Conservation (phyloP, 2,329 filamentous ascomycete genomes). For the Neocatenulostroma microsporum region DNA sequence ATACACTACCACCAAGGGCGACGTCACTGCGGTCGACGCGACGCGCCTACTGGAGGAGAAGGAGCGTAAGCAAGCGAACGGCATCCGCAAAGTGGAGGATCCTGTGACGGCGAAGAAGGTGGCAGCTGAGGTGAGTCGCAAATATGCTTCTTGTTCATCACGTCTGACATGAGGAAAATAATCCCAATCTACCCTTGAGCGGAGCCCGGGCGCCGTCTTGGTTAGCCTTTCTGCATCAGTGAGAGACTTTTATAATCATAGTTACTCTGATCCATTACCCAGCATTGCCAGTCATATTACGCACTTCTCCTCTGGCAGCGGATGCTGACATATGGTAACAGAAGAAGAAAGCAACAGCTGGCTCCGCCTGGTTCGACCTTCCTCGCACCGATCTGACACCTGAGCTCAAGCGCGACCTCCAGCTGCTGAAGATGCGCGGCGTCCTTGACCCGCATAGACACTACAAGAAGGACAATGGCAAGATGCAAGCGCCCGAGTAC, state of each 20-base stretch:
- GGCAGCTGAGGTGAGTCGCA: conserved; percentile 45
- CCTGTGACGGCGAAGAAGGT: conserved; percentile 40
- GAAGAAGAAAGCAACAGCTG: conserved; percentile 61
- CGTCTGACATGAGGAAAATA: conserved; percentile 63
- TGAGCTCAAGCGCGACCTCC: conserved; percentile 79
- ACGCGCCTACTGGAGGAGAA: conserved; percentile 43
- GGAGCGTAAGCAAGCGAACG: conserved; percentile 35
- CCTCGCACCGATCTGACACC: conserved; percentile 77
- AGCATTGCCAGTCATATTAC: too few relatives aligned
- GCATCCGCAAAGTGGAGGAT: conserved; percentile 48
- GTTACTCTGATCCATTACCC: conserved; percentile 70
- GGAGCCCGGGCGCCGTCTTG: conserved; percentile 70
- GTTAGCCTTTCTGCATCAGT: conserved; percentile 62
- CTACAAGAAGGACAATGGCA: conserved; percentile 78
- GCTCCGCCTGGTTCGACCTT: conserved; percentile 78
- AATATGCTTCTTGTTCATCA: conserved; percentile 11
- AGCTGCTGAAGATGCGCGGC: conserved; percentile 80
- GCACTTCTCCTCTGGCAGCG: too few relatives aligned
- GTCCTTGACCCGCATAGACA: conserved; percentile 82
- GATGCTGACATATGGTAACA: conserved; percentile 31
- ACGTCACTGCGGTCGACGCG: conserved; percentile 47
- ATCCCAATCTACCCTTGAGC: conserved; percentile 65
- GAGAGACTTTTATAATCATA: conserved; percentile 61
- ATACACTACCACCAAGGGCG: conserved; percentile 47
- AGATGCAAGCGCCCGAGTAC: conserved; percentile 66